Evolutionary conservation across 768 basidiomycete genomes (phyloP), one percentile per base, ranked within the genome.

Genomic region (Coprinopsis strossmayeri): DNA sequence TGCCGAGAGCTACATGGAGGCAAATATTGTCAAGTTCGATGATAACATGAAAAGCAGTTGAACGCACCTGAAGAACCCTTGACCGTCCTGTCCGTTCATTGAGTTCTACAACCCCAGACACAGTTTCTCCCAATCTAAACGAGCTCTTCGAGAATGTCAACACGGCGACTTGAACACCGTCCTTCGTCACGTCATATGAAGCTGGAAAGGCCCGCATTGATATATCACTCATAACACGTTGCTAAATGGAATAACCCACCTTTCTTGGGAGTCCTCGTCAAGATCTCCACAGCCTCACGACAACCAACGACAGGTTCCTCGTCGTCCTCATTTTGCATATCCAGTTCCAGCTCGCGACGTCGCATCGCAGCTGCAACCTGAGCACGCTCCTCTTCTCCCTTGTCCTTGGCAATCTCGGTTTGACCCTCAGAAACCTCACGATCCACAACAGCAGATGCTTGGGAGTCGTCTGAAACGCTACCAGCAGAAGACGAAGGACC

Each of bases 131-230:
- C 0, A 97, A 78, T 17, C 95, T 69, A 64, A 90, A 97, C 0
- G 90, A 87, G 34, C 85, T 82, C 66, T 97, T 97, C 21, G 88
- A 82, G 54, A 99, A 89, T 0, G 93, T 96, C 12, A 99, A 65
- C 30, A 89, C 83, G 4, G 95, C 94, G 50, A 98, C 91, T 34
- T 82, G 81, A 30, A 87, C 78, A 0, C 88, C 91, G 28, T 95
- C 91, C 70, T 97, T 96, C 61, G 84, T 88, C 48, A 97, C 92
- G 67, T 97, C 94, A 65, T 91, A 97, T 0, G 92, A 93, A 32
- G 85, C 92, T 95, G 55, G 20, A 43, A 24, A 48, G 27, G 23
- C 15, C 9, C 21, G 49, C 51, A 28, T n/a, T 34, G 27, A 20
- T 28, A 32, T 52, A 34, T 37, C 26, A 35, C 20, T 24, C 38